Evolutionary conservation across 2,329 filamentous ascomycete species (phyloP).

Genomic region (Epichloe bromicola): DNA sequence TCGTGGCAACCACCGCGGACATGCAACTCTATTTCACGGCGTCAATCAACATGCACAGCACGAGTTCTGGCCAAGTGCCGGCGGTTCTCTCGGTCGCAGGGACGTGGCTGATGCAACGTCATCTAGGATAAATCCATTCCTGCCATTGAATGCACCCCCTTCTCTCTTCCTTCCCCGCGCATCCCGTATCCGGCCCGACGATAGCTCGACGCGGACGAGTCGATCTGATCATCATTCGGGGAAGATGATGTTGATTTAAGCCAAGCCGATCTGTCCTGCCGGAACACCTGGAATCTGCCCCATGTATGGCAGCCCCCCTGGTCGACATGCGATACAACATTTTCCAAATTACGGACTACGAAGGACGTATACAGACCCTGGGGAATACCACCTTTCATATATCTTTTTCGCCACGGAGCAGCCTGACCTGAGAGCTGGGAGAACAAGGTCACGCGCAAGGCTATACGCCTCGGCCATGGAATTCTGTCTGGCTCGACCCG

Average conservation of each 20-base stretch:
- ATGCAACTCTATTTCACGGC: not conserved
- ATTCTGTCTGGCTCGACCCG: too few relatives aligned
- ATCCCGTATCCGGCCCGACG: not conserved
- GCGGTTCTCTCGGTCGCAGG: slow-evolving; percentile 1
- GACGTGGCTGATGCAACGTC: not conserved
- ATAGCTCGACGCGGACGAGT: not conserved
- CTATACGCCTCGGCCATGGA: too few relatives aligned
- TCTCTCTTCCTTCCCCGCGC: not conserved
- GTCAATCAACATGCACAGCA: too few relatives aligned
- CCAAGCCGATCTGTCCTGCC: not conserved
- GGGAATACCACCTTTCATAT: slow-evolving; percentile 42
- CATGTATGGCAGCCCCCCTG: slow-evolving; percentile 20
- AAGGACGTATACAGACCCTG: too few relatives aligned
- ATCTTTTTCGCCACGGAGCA: slow-evolving; percentile 59
- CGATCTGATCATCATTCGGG: not conserved
- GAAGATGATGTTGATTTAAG: not conserved
- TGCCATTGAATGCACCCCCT: not conserved
- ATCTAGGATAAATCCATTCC: not conserved
- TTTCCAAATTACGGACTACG: too few relatives aligned
- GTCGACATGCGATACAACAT: too few relatives aligned
- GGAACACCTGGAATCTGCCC: slow-evolving; percentile 37
- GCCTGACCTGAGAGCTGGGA: slow-evolving; percentile 87
- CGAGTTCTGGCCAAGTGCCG: not conserved
- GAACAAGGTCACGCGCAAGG: slow-evolving; percentile 22
- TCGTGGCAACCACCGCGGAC: not conserved